Conservation (phyloP, 1,284 basidiomycete species). For the Moesziomyces sp. region DNA sequence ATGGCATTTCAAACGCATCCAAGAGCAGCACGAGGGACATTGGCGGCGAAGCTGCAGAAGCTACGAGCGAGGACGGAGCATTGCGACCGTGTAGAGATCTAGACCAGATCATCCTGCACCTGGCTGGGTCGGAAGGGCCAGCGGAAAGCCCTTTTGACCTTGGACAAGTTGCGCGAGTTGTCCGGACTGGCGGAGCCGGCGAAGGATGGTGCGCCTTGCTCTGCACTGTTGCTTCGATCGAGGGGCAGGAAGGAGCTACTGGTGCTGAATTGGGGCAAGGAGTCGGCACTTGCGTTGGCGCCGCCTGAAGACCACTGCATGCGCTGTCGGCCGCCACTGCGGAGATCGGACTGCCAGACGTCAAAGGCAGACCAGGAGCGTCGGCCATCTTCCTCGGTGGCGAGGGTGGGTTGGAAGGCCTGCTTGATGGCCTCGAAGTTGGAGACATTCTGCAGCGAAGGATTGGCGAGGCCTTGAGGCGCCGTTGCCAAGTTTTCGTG, state of each 20-base stretch:
- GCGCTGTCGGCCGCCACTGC: conserved; percentile 18
- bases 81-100: neutral
- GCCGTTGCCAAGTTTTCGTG: conserved; percentile 15
- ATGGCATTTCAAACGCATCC: conserved; percentile 8
- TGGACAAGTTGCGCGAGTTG: conserved; percentile 32
- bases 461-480: conserved; percentile 23
- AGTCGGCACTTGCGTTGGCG: conserved; percentile 40
- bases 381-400: conserved; percentile 53
- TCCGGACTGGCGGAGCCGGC: conserved; percentile 16
- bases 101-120: conserved; percentile 39
- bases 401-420: conserved; percentile 51
- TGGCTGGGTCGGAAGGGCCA: conserved; percentile 51
- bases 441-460: conserved; percentile 40
- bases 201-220: conserved; percentile 9
- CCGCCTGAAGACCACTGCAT: conserved; percentile 28
- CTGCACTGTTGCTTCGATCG: conserved; percentile 38
- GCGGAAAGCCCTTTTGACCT: conserved; percentile 50
- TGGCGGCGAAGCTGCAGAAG: conserved; percentile 7
- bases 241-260: conserved; percentile 36
- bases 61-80: neutral
- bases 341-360: conserved; percentile 51
- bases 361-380: conserved; percentile 60
- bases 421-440: conserved; percentile 56
- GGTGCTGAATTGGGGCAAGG: conserved; percentile 35
- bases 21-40: conserved; percentile 9